These are phyloP conservation scores for Neonectria faginata DNA, from an alignment of 2,329 filamentous ascomycete genomes.

Conservation along the genomic window DNA sequence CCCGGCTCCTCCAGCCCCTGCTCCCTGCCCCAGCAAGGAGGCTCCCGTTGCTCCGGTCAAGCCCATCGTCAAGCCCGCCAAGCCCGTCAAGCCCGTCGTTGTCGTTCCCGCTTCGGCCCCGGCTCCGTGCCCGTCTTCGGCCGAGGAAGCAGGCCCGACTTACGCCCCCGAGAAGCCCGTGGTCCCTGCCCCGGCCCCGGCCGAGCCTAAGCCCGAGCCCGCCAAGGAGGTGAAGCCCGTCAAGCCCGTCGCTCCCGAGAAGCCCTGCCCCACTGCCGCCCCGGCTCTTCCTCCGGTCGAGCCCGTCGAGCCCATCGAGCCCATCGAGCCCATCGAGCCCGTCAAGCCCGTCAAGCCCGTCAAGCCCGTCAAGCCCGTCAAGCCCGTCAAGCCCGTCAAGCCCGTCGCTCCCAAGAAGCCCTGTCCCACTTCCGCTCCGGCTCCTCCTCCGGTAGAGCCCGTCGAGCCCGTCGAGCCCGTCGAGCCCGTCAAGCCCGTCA, in stretches of 20 bases:
- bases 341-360: too few species aligned
- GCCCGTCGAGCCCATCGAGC: constrained; percentile 10
- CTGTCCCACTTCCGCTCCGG: constrained; percentile 24
- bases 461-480: constrained; percentile 2
- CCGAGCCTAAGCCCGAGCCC: constrained; percentile 1
- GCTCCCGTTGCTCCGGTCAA: constrained; percentile 3
- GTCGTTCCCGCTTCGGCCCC: constrained; percentile 18
- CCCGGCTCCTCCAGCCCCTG: constrained; percentile 1
- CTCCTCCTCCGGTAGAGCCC: constrained; percentile 10
- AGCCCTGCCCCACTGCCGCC: constrained; percentile 21
- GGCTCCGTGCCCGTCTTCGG: constrained; percentile 6
- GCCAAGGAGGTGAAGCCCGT: constrained; percentile 8
- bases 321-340: constrained; percentile 8
- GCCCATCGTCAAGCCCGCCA: constrained; percentile 6
- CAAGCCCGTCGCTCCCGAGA: constrained; percentile 8
- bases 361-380: constrained; percentile 11
- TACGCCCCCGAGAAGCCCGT: constrained; percentile 8
- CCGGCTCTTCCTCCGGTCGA: constrained; percentile 22
- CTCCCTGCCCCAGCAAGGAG: background rate
- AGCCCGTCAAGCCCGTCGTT: constrained; percentile 10
- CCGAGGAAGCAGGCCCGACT: constrained; percentile 11
- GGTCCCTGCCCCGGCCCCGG: constrained; percentile 6
- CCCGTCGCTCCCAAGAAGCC: background rate
- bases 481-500: constrained; percentile 5
- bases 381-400: constrained; percentile 7